phyloP scores from a whole-genome alignment of 768 basidiomycete species.

The Mrakia frigida region DNA sequence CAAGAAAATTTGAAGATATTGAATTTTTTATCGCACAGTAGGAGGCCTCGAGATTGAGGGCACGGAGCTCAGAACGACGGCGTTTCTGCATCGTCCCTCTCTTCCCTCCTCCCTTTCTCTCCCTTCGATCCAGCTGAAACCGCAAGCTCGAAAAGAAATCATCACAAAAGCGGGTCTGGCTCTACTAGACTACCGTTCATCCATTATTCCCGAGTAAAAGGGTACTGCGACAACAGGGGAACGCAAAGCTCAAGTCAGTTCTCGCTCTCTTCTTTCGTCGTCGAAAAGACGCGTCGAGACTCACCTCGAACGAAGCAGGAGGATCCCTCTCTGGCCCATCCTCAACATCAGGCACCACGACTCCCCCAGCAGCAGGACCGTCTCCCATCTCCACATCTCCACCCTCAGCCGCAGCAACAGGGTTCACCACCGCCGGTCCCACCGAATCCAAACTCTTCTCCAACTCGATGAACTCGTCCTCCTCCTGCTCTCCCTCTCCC shows the following conservation, averaged over 20 bases:
- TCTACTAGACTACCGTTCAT: neutral
- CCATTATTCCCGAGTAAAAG: neutral
- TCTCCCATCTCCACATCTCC: constrained; percentile 30
- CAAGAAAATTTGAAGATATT: no score
- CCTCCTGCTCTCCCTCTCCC: constrained; percentile 48
- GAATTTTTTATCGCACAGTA: no score
- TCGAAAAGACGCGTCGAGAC: neutral
- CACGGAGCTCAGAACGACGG: no score
- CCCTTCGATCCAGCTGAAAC: no score
- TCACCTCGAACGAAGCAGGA: constrained; percentile 72
- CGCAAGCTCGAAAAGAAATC: neutral
- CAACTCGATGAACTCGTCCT: constrained; percentile 67
- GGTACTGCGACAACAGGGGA: neutral
- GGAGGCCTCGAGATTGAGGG: no score
- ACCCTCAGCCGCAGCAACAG: neutral
- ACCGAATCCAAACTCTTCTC: constrained; percentile 35
- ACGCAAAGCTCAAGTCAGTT: neutral
- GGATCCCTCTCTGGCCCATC: constrained; percentile 47
- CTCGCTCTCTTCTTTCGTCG: neutral
- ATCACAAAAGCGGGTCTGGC: neutral
- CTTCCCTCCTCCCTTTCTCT: no score
- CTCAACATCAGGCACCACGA: neutral
- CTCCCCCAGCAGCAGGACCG: neutral
- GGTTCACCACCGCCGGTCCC: constrained; percentile 12
- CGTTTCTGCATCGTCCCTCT: no score